Percentiles rank a stretch among this genome's conserved stretches.
phyloP scores from a whole-genome alignment of 176 grass and related monocot species.

The Oryza meridionalis region DNA sequence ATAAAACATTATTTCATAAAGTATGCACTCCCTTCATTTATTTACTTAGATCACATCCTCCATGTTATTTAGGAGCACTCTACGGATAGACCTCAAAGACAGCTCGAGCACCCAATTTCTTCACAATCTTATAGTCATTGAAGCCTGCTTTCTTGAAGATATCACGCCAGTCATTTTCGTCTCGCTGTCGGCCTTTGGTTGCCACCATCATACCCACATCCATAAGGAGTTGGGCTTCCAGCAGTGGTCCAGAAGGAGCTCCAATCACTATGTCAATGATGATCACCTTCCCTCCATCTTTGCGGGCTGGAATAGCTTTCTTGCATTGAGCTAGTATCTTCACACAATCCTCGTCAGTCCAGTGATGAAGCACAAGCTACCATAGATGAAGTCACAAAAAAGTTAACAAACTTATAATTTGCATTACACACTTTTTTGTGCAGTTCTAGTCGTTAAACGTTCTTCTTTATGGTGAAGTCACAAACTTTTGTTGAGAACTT shows the following conservation, averaged over 20 bases:
- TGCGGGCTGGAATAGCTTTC: conserved; percentile 40
- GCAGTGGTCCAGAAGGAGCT: neutral
- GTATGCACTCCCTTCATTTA: no score
- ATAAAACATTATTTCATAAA: no score
- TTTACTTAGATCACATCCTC: no score
- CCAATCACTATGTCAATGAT: conserved; percentile 36
- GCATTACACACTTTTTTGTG: neutral
- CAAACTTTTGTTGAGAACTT: neutral
- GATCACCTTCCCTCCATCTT: conserved; percentile 42
- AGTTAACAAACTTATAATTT: neutral
- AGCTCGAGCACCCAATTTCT: conserved; percentile 13
- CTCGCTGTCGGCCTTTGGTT: conserved; percentile 33
- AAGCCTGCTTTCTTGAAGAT: conserved; percentile 46
- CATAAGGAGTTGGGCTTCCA: conserved; percentile 35
- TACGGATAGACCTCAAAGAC: conserved; percentile 24
- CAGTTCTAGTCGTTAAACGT: neutral
- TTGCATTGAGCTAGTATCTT: conserved; percentile 48
- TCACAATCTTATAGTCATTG: conserved; percentile 30
- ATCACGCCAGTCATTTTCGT: conserved; percentile 35
- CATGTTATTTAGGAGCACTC: no score
- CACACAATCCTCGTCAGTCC: conserved; percentile 46
- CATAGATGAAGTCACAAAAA: neutral
- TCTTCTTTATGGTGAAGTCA: neutral
- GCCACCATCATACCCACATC: conserved; percentile 48
- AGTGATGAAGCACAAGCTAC: conserved; percentile 46